Conservation (phyloP, 1,284 basidiomycete genomes). For the Trichosporon coremiiforme region DNA sequence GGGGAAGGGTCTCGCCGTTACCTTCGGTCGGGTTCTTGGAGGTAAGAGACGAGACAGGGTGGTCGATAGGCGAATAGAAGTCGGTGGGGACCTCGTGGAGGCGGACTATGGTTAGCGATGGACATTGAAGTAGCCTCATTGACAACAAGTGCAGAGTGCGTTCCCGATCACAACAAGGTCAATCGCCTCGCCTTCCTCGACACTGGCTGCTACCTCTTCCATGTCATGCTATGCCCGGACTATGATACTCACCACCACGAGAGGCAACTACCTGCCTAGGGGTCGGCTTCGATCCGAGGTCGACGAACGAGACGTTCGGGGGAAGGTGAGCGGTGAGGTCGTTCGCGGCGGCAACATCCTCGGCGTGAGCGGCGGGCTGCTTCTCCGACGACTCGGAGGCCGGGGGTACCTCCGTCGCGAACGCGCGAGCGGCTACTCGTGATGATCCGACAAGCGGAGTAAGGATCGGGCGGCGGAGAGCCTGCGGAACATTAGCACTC, state of each 20-base stretch:
- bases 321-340: constrained; percentile 29
- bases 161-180: background rate
- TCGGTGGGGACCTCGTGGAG: constrained; percentile 26
- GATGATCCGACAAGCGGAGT: constrained; percentile 11
- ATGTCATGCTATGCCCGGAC: too few species aligned
- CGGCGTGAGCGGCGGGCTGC: background rate
- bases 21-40: constrained; percentile 42
- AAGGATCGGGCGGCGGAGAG: constrained; percentile 15
- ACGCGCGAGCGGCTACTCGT: background rate
- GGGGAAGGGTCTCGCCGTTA: constrained; percentile 41
- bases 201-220: too few species aligned
- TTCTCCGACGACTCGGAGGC: background rate
- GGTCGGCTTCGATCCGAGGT: constrained; percentile 26
- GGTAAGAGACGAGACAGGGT: constrained; percentile 51
- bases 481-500: background rate
- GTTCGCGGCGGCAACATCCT: background rate
- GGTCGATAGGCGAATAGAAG: constrained; percentile 38
- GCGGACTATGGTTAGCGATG: constrained; percentile 23
- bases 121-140: too few species aligned
- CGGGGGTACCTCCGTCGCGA: background rate
- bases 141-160: too few species aligned
- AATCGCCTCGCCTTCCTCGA: too few species aligned
- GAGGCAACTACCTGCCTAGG: constrained; percentile 23
- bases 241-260: constrained; percentile 27
- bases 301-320: constrained; percentile 41